Base-by-base conservation (phyloP, 2,329 filamentous ascomycete genomes). In the Calonectria naviculata region DNA sequence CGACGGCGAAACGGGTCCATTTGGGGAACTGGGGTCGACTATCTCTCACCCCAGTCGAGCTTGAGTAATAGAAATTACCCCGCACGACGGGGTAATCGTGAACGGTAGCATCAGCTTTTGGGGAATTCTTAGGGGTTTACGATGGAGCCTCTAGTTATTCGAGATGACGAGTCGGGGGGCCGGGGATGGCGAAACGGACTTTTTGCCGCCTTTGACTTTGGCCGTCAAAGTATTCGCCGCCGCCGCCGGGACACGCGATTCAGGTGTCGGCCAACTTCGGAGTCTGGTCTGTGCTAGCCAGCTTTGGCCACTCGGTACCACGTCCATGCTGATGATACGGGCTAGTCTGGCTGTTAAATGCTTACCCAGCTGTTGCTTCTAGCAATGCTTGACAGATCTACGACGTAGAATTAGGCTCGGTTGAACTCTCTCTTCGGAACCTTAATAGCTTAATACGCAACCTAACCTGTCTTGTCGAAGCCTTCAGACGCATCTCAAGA, bases 11-110 rank as follows among this genome's bases (percentile, higher is more conserved):
- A 41, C 28, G 56, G 46, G 61, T 60, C 58, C 17, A 31, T 62
- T 62, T 41, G 46, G 34, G 52, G 54, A 66, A 44, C 68, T 56
- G 63, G 68, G 68, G 68, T 70, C 31, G 63, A 44, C 63, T 70
- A 70, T 70, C 68, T 70, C 29, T 34, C 28, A 58, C 65, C 70
- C 70, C 56, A 47, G 60, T 62, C 56, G 41, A 21, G n/a, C 5
- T 72, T 77, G 71, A 70, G 70, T 77, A 77, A 78, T 74, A 52
- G 70, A 78, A 78, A 78, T 71, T 78, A 77, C 76, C 76, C 76
- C 76, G 76, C 76, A 75, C 69, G 46, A 70, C 70, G 58, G 49
- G 38, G 52, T 47, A 58, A 58, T 38, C 52, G 26, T 10, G 34
- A 58, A 46, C 31, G 24, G 52, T 38, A 38, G 31, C 52, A 38